Base-by-base conservation (phyloP, 2,329 filamentous ascomycete species). In the Fonsecaea erecta region DNA sequence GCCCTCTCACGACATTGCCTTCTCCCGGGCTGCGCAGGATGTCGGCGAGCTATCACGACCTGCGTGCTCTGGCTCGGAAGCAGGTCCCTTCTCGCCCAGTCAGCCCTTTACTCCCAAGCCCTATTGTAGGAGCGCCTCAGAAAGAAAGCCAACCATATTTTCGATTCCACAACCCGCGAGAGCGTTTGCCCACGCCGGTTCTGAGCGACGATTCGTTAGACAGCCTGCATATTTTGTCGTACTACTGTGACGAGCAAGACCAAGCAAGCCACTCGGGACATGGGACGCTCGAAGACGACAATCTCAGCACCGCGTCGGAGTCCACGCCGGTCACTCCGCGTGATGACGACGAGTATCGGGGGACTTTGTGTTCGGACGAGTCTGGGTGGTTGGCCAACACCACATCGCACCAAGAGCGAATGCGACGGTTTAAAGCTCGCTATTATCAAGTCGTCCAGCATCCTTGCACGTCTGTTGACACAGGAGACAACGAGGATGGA, bases 361-460 rank as follows among this genome's bases (percentile, higher is more conserved):
- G 28, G 2, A 46, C 51, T 24, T 28, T 55, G 18, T 66, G 51
- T 51, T 67, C 67, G 32, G 63, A 66, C 52, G 68, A 70, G 52
- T 67, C 68, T 37, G 68, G 65, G 4, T 70, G 67, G 68, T 58
- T 69, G 18, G 64, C 66, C 9, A 70, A 67, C 28, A 68, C 64
- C 3, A 67, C 63, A 11, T 65, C 61, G 43, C 67, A 67, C 12
- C 37, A 62, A 11, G 62, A 68, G 43, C 64, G 64, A 26, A 52
- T 30, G 24, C 61, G 65, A 8, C 51, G 60, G 35, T 68, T 67
- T 59, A 68, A 70, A 28, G 61, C 65, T n/a, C 54, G 65, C 28
- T 63, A 60, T 24, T 70, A 59, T 34, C 68, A 71, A 51, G 60
- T 70, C 14, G 62, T 70, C 9, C 60, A 70, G 54, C 64, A 57